Evolutionary conservation across 805 yeast genomes (phyloP).

Genomic region (Yamadazyma paraphyllophila): DNA sequence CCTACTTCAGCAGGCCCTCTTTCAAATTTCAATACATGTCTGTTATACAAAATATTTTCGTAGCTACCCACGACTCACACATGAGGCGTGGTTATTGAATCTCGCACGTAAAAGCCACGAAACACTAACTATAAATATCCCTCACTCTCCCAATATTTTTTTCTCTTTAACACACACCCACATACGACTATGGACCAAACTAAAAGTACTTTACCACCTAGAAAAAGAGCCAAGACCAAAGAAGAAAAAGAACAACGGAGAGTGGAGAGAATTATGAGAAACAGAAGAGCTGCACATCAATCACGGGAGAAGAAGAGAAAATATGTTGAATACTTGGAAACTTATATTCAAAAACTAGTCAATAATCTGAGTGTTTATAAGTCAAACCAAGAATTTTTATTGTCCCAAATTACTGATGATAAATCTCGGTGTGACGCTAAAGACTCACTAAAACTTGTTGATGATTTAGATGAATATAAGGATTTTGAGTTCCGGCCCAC

Average conservation of each 20-base stretch:
- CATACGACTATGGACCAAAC: conserved; percentile 13
- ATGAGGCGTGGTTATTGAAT: too few relatives aligned
- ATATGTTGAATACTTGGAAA: conserved; percentile 83
- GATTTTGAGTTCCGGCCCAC: conserved; percentile 6
- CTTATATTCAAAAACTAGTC: conserved; percentile 48
- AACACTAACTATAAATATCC: conserved; percentile 3
- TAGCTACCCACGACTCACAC: too few relatives aligned
- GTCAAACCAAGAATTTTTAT: conserved; percentile 18
- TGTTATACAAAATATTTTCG: too few relatives aligned
- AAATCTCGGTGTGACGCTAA: neutral
- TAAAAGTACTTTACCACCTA: conserved; percentile 71
- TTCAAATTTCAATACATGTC: too few relatives aligned
- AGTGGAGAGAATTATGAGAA: conserved; percentile 86
- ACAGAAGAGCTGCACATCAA: conserved; percentile 96
- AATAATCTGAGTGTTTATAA: conserved; percentile 25
- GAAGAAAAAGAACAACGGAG: conserved; percentile 97
- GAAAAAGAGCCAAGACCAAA: conserved; percentile 93
- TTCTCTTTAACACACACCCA: conserved; percentile 2
- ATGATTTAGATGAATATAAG: conserved; percentile 10
- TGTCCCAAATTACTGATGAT: conserved; percentile 1
- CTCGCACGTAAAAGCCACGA: too few relatives aligned
- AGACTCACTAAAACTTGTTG: conserved; percentile 4
- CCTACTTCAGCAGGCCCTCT: too few relatives aligned
- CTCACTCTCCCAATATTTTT: conserved; percentile 1
- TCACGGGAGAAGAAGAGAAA: conserved; percentile 94